Evolutionary conservation across 345 rosid genomes (phyloP).

Genomic region (Citropsis articulata): DNA sequence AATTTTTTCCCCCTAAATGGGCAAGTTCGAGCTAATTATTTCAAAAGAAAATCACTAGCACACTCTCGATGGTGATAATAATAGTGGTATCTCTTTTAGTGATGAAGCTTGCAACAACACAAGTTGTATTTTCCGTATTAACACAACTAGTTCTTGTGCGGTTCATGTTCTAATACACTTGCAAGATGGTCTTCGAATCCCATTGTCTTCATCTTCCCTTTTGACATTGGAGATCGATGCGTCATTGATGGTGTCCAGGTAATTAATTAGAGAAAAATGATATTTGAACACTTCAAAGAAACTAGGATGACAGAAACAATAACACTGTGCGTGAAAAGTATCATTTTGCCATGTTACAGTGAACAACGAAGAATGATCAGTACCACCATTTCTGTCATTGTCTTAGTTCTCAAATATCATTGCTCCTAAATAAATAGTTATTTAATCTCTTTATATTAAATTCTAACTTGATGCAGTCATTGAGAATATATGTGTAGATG

Average conservation of each 20-base stretch:
- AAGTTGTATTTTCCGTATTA: constrained; percentile 39
- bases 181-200: constrained; percentile 78
- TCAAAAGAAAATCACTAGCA: constrained; percentile 66
- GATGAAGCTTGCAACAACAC: too few species aligned
- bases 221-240: constrained; percentile 78
- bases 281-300: too few species aligned
- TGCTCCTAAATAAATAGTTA: too few species aligned
- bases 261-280: not conserved
- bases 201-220: constrained; percentile 76
- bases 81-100: constrained; percentile 47
- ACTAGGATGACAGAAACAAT: too few species aligned
- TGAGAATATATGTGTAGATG: too few species aligned
- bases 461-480: too few species aligned
- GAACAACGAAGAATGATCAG: too few species aligned
- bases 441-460: too few species aligned
- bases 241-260: constrained; percentile 77
- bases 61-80: constrained; percentile 51
- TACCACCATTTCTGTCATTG: too few species aligned
- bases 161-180: constrained; percentile 71
- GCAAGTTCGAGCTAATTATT: constrained; percentile 54
- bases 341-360: too few species aligned
- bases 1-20: not conserved
- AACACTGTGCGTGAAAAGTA: too few species aligned
- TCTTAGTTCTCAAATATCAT: too few species aligned
- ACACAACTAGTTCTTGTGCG: constrained; percentile 65